Evolutionary conservation across 768 basidiomycete genomes (phyloP).

Genomic region (Lactifluus rugatus): DNA sequence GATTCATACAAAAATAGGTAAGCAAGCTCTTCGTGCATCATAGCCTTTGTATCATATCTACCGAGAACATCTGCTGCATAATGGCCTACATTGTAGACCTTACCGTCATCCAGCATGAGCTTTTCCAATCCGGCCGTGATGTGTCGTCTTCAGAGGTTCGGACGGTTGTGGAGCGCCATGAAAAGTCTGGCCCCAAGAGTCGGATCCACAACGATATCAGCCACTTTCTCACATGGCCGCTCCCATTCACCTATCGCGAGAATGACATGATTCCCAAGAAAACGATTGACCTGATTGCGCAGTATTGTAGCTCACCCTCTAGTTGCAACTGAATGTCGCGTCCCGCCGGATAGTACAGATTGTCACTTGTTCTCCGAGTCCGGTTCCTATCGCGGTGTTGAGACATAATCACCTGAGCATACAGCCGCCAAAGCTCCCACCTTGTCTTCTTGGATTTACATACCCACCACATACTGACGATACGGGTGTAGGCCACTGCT

Average conservation of each 20-base stretch:
- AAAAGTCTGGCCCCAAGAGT: neutral
- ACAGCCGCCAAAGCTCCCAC: too few species aligned
- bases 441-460: too few species aligned
- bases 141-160: neutral
- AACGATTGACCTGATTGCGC: constrained; percentile 3
- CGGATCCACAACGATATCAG: neutral
- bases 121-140: neutral
- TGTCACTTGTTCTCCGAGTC: neutral
- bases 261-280: constrained; percentile 1
- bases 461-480: too few species aligned
- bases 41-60: neutral
- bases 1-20: too few species aligned
- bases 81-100: constrained; percentile 10
- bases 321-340: neutral
- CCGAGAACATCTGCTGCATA: neutral
- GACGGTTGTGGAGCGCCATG: neutral
- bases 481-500: too few species aligned
- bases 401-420: neutral
- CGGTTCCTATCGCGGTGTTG: neutral
- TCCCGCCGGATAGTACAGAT: neutral
- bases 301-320: neutral
- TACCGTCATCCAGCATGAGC: neutral
- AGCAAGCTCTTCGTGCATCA: too few species aligned
- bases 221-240: neutral
- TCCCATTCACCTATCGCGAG: neutral